A percentile compares a stretch with the other conserved stretches of the same genome.
These are phyloP conservation scores for Aspergillus pseudoterreus DNA, from an alignment of 2,329 filamentous ascomycete genomes.

Conservation along the genomic window DNA sequence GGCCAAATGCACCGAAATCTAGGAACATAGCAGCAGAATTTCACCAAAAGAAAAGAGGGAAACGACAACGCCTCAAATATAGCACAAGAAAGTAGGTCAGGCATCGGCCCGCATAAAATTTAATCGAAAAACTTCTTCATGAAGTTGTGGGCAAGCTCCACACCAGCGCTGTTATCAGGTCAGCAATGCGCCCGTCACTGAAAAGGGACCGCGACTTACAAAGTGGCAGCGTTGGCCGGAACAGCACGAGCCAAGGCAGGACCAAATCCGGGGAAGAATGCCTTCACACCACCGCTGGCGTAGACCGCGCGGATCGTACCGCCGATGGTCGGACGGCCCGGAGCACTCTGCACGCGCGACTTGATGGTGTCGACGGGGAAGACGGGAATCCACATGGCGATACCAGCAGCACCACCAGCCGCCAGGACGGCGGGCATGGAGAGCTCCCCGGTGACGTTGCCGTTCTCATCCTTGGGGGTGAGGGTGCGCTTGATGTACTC, in stretches of 20 bases:
- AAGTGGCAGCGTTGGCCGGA: slow-evolving; percentile 94
- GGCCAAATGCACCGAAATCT: slow-evolving; percentile 9
- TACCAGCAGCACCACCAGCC: slow-evolving; percentile 83
- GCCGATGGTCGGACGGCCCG: slow-evolving; percentile 75
- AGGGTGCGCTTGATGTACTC: slow-evolving; percentile 88
- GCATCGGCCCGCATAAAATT: background rate
- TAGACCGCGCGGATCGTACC: slow-evolving; percentile 82
- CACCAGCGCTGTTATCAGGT: slow-evolving; percentile 37
- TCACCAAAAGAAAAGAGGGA: background rate
- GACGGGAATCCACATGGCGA: slow-evolving; percentile 99
- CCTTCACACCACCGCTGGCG: slow-evolving; percentile 73
- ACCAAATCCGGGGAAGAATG: slow-evolving; percentile 96
- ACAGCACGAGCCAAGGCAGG: slow-evolving; percentile 90
- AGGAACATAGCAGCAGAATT: background rate
- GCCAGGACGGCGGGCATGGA: slow-evolving; percentile 78
- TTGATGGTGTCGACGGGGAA: slow-evolving; percentile 98
- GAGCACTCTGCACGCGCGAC: slow-evolving; percentile 84
- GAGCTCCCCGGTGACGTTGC: slow-evolving; percentile 70
- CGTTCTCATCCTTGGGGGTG: slow-evolving; percentile 75
- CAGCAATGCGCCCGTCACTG: background rate
- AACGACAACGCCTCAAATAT: slow-evolving; percentile 5
- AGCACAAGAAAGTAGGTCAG: background rate
- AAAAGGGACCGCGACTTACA: slow-evolving; percentile 43
- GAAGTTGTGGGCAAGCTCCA: slow-evolving; percentile 49
- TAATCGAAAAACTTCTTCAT: slow-evolving; percentile 45